phyloP scores from a whole-genome alignment of 352 stramenopile species.

The Blastocystis sp. region DNA sequence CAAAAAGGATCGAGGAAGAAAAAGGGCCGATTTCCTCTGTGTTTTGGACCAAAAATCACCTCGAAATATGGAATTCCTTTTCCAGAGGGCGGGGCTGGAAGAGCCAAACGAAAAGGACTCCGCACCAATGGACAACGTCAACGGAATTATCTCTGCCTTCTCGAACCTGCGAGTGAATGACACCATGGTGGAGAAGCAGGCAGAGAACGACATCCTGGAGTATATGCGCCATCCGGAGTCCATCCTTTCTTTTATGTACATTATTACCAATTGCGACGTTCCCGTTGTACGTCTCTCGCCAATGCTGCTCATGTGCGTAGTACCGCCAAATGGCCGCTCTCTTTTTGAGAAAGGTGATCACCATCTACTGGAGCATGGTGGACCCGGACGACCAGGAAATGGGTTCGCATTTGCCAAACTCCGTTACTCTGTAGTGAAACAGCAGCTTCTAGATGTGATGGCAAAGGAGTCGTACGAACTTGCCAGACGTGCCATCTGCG shows the following conservation, averaged over 20 bases:
- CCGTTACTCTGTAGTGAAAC: constrained; percentile 33
- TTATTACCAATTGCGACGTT: constrained; percentile 39
- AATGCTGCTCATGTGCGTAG: neutral
- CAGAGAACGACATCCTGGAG: constrained; percentile 37
- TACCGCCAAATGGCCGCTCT: constrained; percentile 58
- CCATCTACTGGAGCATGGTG: constrained; percentile 25
- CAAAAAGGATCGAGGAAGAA: neutral
- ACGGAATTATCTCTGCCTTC: neutral
- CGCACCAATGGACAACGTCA: neutral
- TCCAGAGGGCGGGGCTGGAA: neutral
- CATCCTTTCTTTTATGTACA: constrained; percentile 37
- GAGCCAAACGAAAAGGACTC: neutral
- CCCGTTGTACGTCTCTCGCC: neutral
- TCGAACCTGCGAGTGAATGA: constrained; percentile 47
- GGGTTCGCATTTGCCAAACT: neutral
- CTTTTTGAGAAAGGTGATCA: constrained; percentile 54
- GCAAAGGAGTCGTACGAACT: constrained; percentile 13
- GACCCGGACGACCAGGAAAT: neutral
- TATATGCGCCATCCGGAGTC: constrained; percentile 34
- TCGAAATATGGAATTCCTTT: neutral
- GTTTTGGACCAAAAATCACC: neutral
- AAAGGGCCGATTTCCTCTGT: neutral
- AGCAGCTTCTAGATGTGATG: constrained; percentile 16
- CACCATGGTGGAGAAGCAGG: constrained; percentile 21
- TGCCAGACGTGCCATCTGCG: constrained; percentile 51